These are phyloP conservation scores for Astrothelium macrocarpum DNA, from an alignment of 495 filamentous ascomycete genomes.

Conservation along the genomic window DNA sequence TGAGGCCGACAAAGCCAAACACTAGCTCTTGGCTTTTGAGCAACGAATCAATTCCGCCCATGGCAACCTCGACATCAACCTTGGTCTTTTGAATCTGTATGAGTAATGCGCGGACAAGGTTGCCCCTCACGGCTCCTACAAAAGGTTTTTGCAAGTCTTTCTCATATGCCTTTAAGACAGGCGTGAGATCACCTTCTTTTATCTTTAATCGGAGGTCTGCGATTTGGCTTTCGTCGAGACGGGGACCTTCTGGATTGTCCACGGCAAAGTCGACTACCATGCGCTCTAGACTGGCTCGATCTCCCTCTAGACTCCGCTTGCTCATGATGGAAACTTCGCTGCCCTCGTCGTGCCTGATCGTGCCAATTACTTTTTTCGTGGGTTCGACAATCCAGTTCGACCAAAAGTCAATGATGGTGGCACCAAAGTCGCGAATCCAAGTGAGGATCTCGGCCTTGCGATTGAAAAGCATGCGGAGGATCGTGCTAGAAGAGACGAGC, in stretches of 20 bases:
- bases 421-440: slow-evolving; percentile 67
- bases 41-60: slow-evolving; percentile 84
- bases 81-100: slow-evolving; percentile 99
- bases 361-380: slow-evolving; percentile 68
- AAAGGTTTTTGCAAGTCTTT: slow-evolving; percentile 72
- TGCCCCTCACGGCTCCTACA: slow-evolving; percentile 66
- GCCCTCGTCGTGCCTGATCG: slow-evolving; percentile 80
- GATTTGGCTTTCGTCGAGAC: slow-evolving; percentile 50
- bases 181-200: slow-evolving; percentile 83
- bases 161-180: slow-evolving; percentile 84
- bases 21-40: slow-evolving; percentile 94
- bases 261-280: slow-evolving; percentile 95
- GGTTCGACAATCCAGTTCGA: slow-evolving; percentile 91
- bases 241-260: slow-evolving; percentile 53
- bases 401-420: slow-evolving; percentile 81
- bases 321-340: slow-evolving; percentile 96
- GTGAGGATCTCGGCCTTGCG: slow-evolving; percentile 59
- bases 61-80: slow-evolving; percentile 92
- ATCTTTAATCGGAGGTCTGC: slow-evolving; percentile 64
- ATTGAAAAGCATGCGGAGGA: slow-evolving; percentile 63
- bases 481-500: slow-evolving; percentile 68
- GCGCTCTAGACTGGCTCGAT: slow-evolving; percentile 82
- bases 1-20: slow-evolving; percentile 88
- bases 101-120: slow-evolving; percentile 79
- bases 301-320: slow-evolving; percentile 75